phyloP scores from a whole-genome alignment of 108 stramenopile species.

The Stephanodiscus minutulus region DNA sequence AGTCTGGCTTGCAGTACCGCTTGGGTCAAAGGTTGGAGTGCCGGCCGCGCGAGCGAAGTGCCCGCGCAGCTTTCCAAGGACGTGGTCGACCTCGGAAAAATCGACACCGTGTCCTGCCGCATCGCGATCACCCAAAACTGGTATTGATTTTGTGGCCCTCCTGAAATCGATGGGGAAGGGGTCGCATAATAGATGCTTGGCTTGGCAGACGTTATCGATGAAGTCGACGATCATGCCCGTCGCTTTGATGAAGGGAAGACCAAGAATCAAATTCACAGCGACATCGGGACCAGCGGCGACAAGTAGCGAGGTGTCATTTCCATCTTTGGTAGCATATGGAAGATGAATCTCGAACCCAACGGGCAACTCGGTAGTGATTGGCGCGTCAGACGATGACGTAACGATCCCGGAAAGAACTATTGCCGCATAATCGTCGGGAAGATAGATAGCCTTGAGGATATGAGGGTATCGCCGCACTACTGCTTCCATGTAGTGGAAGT shows the following conservation, averaged over 20 bases:
- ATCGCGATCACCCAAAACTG: neutral
- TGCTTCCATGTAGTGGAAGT: neutral
- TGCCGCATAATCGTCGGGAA: neutral
- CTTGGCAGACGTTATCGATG: neutral
- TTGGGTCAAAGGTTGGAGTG: neutral
- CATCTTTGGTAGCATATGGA: neutral
- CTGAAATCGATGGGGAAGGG: neutral
- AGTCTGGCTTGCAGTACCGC: too few relatives aligned
- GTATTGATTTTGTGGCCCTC: neutral
- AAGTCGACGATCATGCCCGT: neutral
- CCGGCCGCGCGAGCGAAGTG: neutral
- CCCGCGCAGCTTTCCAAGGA: neutral
- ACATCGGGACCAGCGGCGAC: slow-evolving; percentile 1
- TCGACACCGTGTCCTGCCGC: neutral
- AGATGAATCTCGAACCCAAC: slow-evolving; percentile 5
- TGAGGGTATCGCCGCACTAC: neutral
- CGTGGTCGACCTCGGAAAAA: neutral
- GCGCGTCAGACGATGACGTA: neutral
- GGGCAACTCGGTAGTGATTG: neutral
- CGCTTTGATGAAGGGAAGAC: slow-evolving; percentile 3
- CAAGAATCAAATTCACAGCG: neutral
- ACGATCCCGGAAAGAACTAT: neutral
- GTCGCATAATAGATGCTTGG: neutral
- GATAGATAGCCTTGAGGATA: neutral
- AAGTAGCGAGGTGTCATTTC: neutral